Evolutionary conservation across 148 eudicot species (phyloP).

Genomic region (Camellia japonica): DNA sequence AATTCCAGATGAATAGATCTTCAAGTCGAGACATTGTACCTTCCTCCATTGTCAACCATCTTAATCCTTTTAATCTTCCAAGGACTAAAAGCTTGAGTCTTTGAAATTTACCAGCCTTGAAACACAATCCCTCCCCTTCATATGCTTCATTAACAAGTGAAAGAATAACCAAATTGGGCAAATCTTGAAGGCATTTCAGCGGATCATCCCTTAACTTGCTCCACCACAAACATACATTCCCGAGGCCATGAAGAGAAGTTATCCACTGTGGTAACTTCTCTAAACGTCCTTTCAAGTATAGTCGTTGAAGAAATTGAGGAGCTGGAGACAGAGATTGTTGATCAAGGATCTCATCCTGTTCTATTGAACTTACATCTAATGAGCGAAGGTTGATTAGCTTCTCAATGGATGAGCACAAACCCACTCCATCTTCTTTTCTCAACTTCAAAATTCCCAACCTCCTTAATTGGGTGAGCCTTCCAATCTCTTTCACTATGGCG

Average conservation of each 20-base stretch:
- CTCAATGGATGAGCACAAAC: not conserved
- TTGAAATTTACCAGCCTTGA: slow-evolving; percentile 13
- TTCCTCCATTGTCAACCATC: too few relatives aligned
- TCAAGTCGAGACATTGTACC: too few relatives aligned
- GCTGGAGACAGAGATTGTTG: not conserved
- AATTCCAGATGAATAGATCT: too few relatives aligned
- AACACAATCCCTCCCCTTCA: slow-evolving; percentile 8
- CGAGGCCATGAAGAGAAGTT: not conserved
- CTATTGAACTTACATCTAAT: not conserved
- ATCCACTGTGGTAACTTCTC: slow-evolving; percentile 15
- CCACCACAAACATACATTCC: not conserved
- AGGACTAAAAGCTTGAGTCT: not conserved
- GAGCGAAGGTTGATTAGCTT: not conserved
- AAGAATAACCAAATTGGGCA: not conserved
- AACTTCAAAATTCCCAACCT: not conserved
- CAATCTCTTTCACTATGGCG: not conserved
- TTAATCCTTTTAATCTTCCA: too few relatives aligned
- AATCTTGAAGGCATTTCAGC: not conserved
- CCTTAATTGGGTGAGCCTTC: not conserved
- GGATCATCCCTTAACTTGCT: slow-evolving; percentile 7
- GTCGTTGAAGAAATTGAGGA: slow-evolving; percentile 1
- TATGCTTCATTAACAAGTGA: not conserved
- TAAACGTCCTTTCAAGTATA: not conserved
- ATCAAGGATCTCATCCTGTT: not conserved
- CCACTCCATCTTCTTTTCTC: not conserved